Base-by-base conservation (phyloP, 176 grass and related monocot genomes). In the Tuctoria greenei region DNA sequence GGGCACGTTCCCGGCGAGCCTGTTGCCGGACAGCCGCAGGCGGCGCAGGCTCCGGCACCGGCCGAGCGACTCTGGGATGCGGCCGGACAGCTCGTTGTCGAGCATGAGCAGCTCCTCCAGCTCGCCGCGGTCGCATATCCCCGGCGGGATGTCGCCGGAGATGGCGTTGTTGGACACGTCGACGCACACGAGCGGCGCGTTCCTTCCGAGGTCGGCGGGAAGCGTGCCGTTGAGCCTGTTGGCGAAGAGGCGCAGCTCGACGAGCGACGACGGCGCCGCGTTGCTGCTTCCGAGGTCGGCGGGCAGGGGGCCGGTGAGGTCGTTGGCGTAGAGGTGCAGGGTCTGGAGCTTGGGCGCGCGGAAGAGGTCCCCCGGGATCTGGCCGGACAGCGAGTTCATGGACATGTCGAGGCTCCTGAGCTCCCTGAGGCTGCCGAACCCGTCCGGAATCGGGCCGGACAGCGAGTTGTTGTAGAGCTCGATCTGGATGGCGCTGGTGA, bases 401-500 rank as follows among this genome's bases (percentile, higher is more conserved):
- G 91, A 81, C 13, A 86, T 1, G 16, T 97, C 95, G 16, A 93
- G 55, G 40, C 24, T 70, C 40, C 67, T 55, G 24, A 97, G 81
- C 46, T 81, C 39, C 6, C 27, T 5, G 15, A 92, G 86, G 26
- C 41, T 67, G 13, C 83, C 83, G 47, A 97, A 74, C 0, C 95
- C 95, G 0, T 2, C 3, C 1, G 95, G 95, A 12, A 97, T 90
- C 0, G 72, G 14, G 1, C 95, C 91, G 1, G 88, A 66, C 45
- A 97, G 84, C 38, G 86, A 90, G 88, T 97, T 97, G 72, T 90
- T 86, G 80, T 90, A 97, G 15, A 97, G 75, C 84, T 90, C 86
- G 72, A 97, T 86, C 85, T 92, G 95, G 20, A 84, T 20, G 18
- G 84, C 64, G 81, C 75, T 90, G 12, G 75, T 37, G 3, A 97